Evolutionary conservation across 345 rosid genomes (phyloP), one percentile per base, ranked within the genome.

Genomic region (Populus deltoides): DNA sequence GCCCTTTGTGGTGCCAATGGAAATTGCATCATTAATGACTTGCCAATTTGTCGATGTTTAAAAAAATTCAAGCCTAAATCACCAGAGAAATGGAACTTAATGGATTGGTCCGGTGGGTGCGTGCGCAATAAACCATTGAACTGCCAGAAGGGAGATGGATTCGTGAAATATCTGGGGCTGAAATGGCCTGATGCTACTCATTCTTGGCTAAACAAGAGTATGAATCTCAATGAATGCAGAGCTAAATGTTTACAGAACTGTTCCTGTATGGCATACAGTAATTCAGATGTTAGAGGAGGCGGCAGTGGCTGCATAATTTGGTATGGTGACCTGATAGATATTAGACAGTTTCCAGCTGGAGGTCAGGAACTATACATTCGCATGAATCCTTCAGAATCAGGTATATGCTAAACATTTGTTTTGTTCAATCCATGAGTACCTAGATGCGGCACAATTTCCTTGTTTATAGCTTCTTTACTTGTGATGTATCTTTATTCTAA

Each of bases 241-340:
- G 35, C 11, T 16, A 68, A 39, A 29, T 79, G 82, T 59, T 57
- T 74, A 27, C 38, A 17, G 24, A 79, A 79, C 31, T 74, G 82
- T 74, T 74, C 74, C 8, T 79, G 82, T 27, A 74, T 9, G 53
- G 82, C 75, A 17, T 79, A 74, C 15, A 10, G 71, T 2, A 74
- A 43, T 43, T 29, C 22, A 1, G 70, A 79, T 69, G 31, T 68
- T 35, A 68, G 38, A 7, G 63, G 39, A 41, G 49, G 36, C 25
- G 82, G 78, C 17, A 74, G 70, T 61, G 78, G 82, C 7, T 79
- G 82, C 15, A 38, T 51, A 3, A 41, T 68, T 25, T 79, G 82
- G 82, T 79, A 38, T 45, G 49, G 17, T 68, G 78, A 68, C 24
- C 38, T 79, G 74, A 61, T 68, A 4, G 82, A 79, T 67, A 68